Base-by-base conservation (phyloP, 2,329 filamentous ascomycete genomes). In the Ophiostoma angusticollis region DNA sequence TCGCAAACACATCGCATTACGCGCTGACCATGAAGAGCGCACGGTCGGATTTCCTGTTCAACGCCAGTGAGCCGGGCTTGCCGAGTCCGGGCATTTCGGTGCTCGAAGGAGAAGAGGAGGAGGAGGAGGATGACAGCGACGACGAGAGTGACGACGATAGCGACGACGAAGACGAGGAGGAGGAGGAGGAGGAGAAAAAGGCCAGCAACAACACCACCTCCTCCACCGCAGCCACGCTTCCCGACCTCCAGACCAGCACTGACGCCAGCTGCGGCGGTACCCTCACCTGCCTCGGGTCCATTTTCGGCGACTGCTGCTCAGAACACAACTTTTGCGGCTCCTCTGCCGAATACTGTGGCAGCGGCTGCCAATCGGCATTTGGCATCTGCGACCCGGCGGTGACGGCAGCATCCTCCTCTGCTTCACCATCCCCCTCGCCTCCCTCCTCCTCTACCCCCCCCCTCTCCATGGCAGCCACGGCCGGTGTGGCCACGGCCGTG, bases 241-340 rank as follows among this genome's bases (percentile, higher is more conserved):
- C n/a, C n/a, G n/a, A n/a, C n/a, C n/a, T n/a, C n/a, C n/a, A n/a
- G n/a, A n/a, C n/a, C n/a, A n/a, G n/a, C n/a, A n/a, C n/a, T n/a
- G n/a, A 44, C 23, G 39, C 37, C 31, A 35, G 31, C 22, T 46
- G 44, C 39, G 44, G 44, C 31, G 43, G 37, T 37, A 19, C 8
- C 14, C 16, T 37, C 8, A 44, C 36, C 21, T 42, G 43, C 31
- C 16, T 35, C 11, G 40, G 40, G 33, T 32, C 30, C 29, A 31
- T 6, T 3, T 39, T 35, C 14, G 44, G 44, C 38, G 22, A 39
- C 38, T 45, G 44, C 44, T 45, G 44, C 44, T 34, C 31, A 19
- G 21, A 36, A 29, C 36, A 41, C 38, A 39, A 34, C 8, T 43
- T 32, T 28, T 45, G 44, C 41, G 44, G 44, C 19, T 32, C 23